Conservation (phyloP, 805 yeast species). For the Saccharomycopsis lassenensis region DNA sequence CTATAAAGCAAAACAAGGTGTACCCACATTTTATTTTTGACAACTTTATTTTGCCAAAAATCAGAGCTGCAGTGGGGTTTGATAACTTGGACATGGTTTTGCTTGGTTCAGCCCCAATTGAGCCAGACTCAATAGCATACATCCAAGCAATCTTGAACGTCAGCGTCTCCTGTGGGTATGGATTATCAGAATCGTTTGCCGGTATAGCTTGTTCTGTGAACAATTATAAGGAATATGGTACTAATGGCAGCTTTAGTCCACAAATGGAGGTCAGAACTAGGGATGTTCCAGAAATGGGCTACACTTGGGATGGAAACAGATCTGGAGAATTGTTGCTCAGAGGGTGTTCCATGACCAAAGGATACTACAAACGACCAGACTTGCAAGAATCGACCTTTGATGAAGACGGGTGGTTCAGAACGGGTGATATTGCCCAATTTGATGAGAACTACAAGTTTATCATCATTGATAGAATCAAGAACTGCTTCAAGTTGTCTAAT, state of each 20-base stretch:
- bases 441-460: slow-evolving; percentile 32
- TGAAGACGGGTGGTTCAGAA: slow-evolving; percentile 41
- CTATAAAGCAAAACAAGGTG: not conserved
- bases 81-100: slow-evolving; percentile 30
- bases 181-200: slow-evolving; percentile 60
- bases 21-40: slow-evolving; percentile 24
- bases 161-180: slow-evolving; percentile 61
- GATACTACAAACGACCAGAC: slow-evolving; percentile 46
- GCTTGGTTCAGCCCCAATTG: slow-evolving; percentile 63
- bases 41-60: slow-evolving; percentile 30
- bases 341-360: slow-evolving; percentile 51
- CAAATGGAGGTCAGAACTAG: slow-evolving; percentile 47
- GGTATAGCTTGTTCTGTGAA: slow-evolving; percentile 48
- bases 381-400: slow-evolving; percentile 44
- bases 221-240: slow-evolving; percentile 37
- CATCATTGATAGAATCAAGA: slow-evolving; percentile 47
- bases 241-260: slow-evolving; percentile 49
- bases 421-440: slow-evolving; percentile 46
- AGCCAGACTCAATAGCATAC: slow-evolving; percentile 49
- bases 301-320: slow-evolving; percentile 31
- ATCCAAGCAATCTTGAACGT: slow-evolving; percentile 50
- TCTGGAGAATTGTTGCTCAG: slow-evolving; percentile 54
- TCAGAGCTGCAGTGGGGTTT: slow-evolving; percentile 38
- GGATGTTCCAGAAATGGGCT: slow-evolving; percentile 56
- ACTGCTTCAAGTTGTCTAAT: slow-evolving; percentile 29